Conservation (phyloP, 2,329 filamentous ascomycete species). For the Diaporthe destruens region DNA sequence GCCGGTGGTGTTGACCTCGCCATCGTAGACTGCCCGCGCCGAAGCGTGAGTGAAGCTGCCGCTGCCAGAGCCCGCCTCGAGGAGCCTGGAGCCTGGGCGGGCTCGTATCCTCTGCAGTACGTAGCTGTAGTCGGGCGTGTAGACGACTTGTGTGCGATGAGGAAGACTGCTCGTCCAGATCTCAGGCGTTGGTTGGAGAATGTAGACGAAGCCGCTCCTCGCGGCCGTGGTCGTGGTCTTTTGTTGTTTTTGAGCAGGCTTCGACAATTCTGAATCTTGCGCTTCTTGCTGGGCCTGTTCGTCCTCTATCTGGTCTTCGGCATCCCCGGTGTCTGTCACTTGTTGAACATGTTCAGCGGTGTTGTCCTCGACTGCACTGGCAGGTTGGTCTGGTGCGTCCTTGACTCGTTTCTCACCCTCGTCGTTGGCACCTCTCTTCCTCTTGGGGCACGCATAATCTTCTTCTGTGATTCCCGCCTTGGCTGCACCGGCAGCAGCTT, state of each 20-base stretch:
- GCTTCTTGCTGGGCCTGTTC: conserved; percentile 56
- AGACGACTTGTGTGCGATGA: conserved; percentile 87
- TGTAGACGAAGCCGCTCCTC: conserved; percentile 79
- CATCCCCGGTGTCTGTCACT: conserved; percentile 21
- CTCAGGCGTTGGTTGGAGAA: conserved; percentile 84
- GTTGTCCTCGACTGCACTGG: conserved; percentile 35
- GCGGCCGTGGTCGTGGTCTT: conserved; percentile 54
- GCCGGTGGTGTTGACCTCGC: conserved; percentile 62
- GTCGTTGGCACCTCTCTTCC: conserved; percentile 50
- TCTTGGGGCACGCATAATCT: conserved; percentile 45
- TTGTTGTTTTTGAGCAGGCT: conserved; percentile 29
- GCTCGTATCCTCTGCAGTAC: conserved; percentile 82
- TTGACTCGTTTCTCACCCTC: conserved; percentile 48
- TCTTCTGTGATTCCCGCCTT: conserved; percentile 46
- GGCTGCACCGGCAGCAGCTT: conserved; percentile 49
- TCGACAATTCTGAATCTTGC: neutral
- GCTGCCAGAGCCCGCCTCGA: conserved; percentile 85
- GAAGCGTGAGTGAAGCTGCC: conserved; percentile 88
- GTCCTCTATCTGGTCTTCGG: conserved; percentile 44
- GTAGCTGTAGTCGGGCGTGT: conserved; percentile 89
- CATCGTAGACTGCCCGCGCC: conserved; percentile 80
- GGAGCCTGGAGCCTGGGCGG: conserved; percentile 77
- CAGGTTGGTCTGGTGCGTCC: conserved; percentile 40
- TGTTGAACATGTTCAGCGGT: conserved; percentile 43
- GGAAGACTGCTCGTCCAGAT: conserved; percentile 85